Percentiles rank a stretch among this genome's conserved stretches.
Evolutionary conservation across 306 rosid species (phyloP).

Genomic region (Corylus heterophylla): DNA sequence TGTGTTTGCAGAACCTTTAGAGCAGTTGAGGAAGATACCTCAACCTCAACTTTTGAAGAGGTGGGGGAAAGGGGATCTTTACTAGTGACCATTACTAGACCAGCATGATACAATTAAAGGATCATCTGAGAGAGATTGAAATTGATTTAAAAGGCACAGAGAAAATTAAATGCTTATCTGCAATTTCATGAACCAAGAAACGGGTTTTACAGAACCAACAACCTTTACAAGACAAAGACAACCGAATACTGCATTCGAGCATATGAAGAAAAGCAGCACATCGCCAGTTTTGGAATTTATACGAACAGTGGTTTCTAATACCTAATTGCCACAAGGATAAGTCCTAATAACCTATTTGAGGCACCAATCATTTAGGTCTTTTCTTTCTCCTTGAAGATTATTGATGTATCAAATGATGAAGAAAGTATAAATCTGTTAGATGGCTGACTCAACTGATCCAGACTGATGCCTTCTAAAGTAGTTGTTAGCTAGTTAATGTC

Average conservation of each 20-base stretch:
- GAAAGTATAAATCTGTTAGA: not conserved
- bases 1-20: not conserved
- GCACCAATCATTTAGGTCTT: not conserved
- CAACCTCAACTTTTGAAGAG: not conserved
- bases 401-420: not conserved
- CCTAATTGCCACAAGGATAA: not conserved
- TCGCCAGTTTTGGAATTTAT: not conserved
- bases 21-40: not conserved
- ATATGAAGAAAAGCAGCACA: not conserved
- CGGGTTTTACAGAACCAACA: not conserved
- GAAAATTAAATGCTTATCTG: not conserved
- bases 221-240: not conserved
- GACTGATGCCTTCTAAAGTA: not conserved
- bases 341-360: not conserved
- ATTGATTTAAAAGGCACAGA: not conserved
- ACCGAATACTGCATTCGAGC: not conserved
- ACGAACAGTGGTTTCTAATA: not conserved
- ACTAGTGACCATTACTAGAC: not conserved
- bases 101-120: not conserved
- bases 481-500: not conserved
- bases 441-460: not conserved
- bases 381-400: not conserved
- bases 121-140: not conserved
- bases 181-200: not conserved
- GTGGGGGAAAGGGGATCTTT: not conserved